Evolutionary conservation across 805 yeast genomes (phyloP), one percentile per base, ranked within the genome.

Genomic region (Sungouiozyma intestinalis): DNA sequence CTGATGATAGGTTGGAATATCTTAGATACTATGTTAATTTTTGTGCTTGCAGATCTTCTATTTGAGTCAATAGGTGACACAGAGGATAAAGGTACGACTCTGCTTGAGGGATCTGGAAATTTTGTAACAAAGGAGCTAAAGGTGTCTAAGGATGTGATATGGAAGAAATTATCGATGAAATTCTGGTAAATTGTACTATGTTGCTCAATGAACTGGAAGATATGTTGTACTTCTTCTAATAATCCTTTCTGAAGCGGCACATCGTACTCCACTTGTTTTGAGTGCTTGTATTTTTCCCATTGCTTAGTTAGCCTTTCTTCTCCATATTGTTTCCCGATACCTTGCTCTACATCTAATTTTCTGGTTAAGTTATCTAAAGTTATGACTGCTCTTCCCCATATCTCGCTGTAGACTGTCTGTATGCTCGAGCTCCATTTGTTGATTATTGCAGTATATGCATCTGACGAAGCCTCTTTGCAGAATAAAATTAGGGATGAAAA

Each of bases 401-500:
- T 48, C 20, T 49, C 52, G 36, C 66, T 60, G 50, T 69, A 74
- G 27, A 62, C 55, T 6, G 49, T 48, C 20, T 57, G 55, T 15
- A 67, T 60, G 3, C 48, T 48, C 7, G 51, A 44, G 47, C 66
- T 68, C 65, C 76, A 76, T n/a, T 48, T 44, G 3, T 54, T 60
- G 20, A 75, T 45, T 15, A 79, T 56, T 1, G 62, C 60, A 33
- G 57, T 45, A 56, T 72, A 83, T 3, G 73, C 70, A 2, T 59
- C 60, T 0, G 63, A 59, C 2, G 82, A 74, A 3, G 76, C 64
- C 39, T 75, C 76, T 47, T 79, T 82, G 17, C 81, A 69, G 52
- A 81, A 81, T 1, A 77, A 62, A 1, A 74, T 59, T 19, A 77
- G 52, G 0, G 79, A 77, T 13, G 74, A 60, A 38, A 69, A 69